Evolutionary conservation across 805 yeast genomes (phyloP).

Genomic region (Ogataea philodendri): DNA sequence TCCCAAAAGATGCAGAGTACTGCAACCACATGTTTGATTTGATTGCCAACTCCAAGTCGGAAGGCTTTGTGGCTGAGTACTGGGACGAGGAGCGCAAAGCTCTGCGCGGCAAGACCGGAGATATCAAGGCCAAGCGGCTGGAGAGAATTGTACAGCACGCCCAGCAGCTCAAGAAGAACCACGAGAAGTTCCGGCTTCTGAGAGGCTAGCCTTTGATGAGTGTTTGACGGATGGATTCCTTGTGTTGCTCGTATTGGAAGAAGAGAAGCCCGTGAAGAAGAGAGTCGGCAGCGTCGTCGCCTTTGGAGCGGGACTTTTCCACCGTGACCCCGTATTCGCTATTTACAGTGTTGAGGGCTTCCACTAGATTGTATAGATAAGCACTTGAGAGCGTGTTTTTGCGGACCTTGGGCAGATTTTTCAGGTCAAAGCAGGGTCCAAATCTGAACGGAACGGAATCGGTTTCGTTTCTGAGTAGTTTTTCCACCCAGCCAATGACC

Average conservation of each 20-base stretch:
- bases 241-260: slow-evolving; percentile 42
- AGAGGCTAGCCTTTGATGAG: slow-evolving; percentile 18
- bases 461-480: slow-evolving; percentile 3
- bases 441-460: slow-evolving; percentile 6
- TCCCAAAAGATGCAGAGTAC: slow-evolving; percentile 60
- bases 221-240: slow-evolving; percentile 8
- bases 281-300: slow-evolving; percentile 67
- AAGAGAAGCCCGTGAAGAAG: slow-evolving; percentile 59
- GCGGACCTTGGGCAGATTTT: slow-evolving; percentile 2
- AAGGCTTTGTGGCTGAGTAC: slow-evolving; percentile 33
- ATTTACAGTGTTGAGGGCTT: slow-evolving; percentile 23
- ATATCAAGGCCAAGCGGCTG: slow-evolving; percentile 30
- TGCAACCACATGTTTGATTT: slow-evolving; percentile 44
- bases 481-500: slow-evolving; percentile 29
- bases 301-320: slow-evolving; percentile 36
- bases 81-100: slow-evolving; percentile 31
- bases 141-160: slow-evolving; percentile 31
- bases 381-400: no score
- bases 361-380: slow-evolving; percentile 28
- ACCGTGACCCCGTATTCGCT: slow-evolving; percentile 6
- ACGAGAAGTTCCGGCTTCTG: slow-evolving; percentile 26
- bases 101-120: slow-evolving; percentile 27
- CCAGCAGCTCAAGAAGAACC: slow-evolving; percentile 22
- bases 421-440: slow-evolving; percentile 5
- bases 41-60: slow-evolving; percentile 35